Base-by-base conservation (phyloP, 2,329 filamentous ascomycete species). In the Teratosphaeria destructans region DNA sequence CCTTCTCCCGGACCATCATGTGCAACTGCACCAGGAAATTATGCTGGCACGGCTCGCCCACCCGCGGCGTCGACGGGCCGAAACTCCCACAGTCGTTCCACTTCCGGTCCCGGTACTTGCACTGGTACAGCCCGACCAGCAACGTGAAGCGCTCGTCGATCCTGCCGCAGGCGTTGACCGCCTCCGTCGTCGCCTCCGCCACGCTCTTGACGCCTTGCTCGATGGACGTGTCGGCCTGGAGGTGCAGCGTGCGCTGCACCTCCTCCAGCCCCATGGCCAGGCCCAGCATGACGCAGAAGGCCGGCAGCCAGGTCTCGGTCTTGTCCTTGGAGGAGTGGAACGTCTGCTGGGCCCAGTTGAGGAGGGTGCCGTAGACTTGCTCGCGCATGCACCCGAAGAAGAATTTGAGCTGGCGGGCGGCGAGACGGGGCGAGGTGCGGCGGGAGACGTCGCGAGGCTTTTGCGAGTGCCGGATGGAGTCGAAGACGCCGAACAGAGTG, bases 351-450 rank as follows among this genome's bases (percentile, higher is more conserved):
- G 78, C 71, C 62, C 76, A 76, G 61, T 77, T 78, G 56, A 80
- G 71, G 10, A 79, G 72, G 7, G 71, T 70, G 23, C 71, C 66
- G 64, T 77, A 75, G 55, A 76, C 75, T 16, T 70, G 65, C 34
- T 71, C 70, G 57, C 78, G 77, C 16, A 79, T 68, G 26, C 73
- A 65, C 14, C 69, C 68, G 69, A 79, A 79, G 70, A 79, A 78
- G 71, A 77, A 78, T 62, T 80, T 80, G 16, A 80, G 71, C 61
- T 80, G 78, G 14, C 76, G 73, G 58, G 77, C 78, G 12, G 77
- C 77, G 64, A 80, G 75, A 57, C 76, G 74, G 2, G 78, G 77
- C 0, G 70, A 72, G 26, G 66, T 68, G 58, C 65, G 64, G 2
- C 62, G 59, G 5, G 43, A 8, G 47, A 37, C 26, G 37, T 52